phyloP scores from a whole-genome alignment of 2,329 filamentous ascomycete genomes.

The Colletotrichum kahawae region DNA sequence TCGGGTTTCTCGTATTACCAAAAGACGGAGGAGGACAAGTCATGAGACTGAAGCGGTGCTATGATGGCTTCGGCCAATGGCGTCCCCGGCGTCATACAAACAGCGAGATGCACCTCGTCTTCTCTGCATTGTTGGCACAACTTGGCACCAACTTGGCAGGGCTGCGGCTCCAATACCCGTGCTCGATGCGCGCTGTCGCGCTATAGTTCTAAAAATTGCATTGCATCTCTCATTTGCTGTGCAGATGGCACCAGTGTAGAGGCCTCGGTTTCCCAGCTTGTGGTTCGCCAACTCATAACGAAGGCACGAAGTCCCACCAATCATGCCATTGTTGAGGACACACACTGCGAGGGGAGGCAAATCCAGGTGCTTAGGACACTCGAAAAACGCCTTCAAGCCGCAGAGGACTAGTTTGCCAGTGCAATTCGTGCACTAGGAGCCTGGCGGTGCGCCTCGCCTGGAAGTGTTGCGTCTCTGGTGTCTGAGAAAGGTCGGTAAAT shows the following conservation, averaged over 20 bases:
- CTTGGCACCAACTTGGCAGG: constrained; percentile 17
- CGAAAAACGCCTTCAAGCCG: neutral
- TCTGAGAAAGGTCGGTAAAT: neutral
- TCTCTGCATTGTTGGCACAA: constrained; percentile 13
- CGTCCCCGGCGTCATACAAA: neutral
- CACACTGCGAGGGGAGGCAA: neutral
- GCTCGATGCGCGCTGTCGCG: neutral
- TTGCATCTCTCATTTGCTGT: constrained; percentile 6
- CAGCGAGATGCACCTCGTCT: constrained; percentile 18
- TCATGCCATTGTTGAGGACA: neutral
- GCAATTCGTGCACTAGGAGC: neutral
- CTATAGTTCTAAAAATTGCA: constrained; percentile 15
- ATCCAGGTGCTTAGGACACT: neutral
- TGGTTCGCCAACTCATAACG: constrained; percentile 1
- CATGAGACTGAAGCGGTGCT: constrained; percentile 10
- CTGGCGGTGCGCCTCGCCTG: neutral
- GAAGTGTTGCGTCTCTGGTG: neutral
- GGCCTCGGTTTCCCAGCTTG: neutral
- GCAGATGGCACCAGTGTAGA: constrained; percentile 4
- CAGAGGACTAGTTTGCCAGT: neutral
- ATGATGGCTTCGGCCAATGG: constrained; percentile 1
- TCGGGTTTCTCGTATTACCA: constrained; percentile 8
- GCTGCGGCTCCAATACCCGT: constrained; percentile 17
- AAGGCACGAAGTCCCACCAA: constrained; percentile 5
- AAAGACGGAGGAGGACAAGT: neutral